Evolutionary conservation across 2,329 filamentous ascomycete species (phyloP), one percentile per base, ranked within the genome.

Genomic region (Leptographium lundbergii): DNA sequence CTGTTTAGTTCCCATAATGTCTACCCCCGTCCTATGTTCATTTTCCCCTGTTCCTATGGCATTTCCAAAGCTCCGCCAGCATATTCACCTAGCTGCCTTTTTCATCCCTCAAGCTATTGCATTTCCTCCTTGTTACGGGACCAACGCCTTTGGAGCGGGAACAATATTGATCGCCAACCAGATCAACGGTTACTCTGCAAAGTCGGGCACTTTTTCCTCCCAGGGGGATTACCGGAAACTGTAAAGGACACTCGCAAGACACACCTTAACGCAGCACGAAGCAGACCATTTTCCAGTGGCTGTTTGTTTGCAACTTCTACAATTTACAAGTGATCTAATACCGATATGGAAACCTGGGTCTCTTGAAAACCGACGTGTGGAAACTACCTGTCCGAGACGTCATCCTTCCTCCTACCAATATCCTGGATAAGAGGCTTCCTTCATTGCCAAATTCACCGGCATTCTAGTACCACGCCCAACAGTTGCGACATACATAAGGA

Each of bases 1-100:
- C 59, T 50, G 64, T 61, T 47, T 32, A 45, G 59, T 64, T 65
- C 56, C 39, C 53, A 48, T 14, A 56, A 61, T 19, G 56, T 62
- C 54, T 57, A 39, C 54, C 34, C 57, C 59, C 60, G 66, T 48
- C 25, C 17, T 29, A 1, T 34, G 61, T 66, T 61, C 39, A 58
- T 19, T 63, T 47, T 27, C 32, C 48, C 11, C 11, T 39, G 36
- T 22, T 53, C 51, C 51, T 14, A 51, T 54, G 36, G 47, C 17
- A n/a, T 47, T 3, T 42, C 22, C 47, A 25, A 25, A 24, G 13
- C 17, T 25, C 22, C 22, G 14, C 4, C 11, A 25, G 11, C 22
- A 50, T 2, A 25, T 50, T 27, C 9, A 19, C 6, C 7, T 45
- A 45, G 39, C 19, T n/a, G 39, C 17, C 4, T 45, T n/a, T n/a